Base-by-base conservation (phyloP, 2,329 filamentous ascomycete genomes). In the Plenodomus biglobosus region DNA sequence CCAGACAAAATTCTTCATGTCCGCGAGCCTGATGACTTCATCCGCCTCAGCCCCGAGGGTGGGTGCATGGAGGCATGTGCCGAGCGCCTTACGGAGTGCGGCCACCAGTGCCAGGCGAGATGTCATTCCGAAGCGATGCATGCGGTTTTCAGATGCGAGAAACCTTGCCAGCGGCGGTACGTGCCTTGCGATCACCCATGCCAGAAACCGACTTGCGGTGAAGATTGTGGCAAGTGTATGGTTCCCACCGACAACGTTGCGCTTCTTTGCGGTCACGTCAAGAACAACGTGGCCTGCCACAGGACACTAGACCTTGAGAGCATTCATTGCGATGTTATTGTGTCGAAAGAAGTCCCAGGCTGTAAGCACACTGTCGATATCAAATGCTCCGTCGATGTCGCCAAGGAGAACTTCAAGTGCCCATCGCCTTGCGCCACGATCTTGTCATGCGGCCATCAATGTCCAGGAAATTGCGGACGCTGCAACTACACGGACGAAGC, bases 401-500 rank as follows among this genome's bases (percentile, higher is more conserved):
- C 57, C 0, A 38, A 50, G 0, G 20, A 62, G 0, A 32, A 7
- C 13, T 86, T 78, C 60, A 50, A 36, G 1, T 90, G 86, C 59
- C 45, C 39, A 0, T 68, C 65, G 1, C 42, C 53, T 1, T 90
- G 86, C 55, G 71, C 64, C 0, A 52, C 55, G 0, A 37, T 61
- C 0, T 72, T 83, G 1, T 21, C 65, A 0, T 90, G 86, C 56
- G 84, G 86, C 0, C 85, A 88, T 59, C 46, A 46, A 1, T 88
- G 85, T 20, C 50, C 59, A 3, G 71, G 69, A 2, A 34, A 27
- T 7, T 88, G 85, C 59, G 66, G 50, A 5, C 44, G 53, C 0
- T 89, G 85, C 65, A 75, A 73, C 2, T 58, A 41, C 1, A 70
- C 67, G 19, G 54, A 67, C 6, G 63, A 65, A 2, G 51, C 43